Evolutionary conservation across 148 eudicot genomes (phyloP), one percentile per base, ranked within the genome.

Genomic region (Vaccinium darrowii): DNA sequence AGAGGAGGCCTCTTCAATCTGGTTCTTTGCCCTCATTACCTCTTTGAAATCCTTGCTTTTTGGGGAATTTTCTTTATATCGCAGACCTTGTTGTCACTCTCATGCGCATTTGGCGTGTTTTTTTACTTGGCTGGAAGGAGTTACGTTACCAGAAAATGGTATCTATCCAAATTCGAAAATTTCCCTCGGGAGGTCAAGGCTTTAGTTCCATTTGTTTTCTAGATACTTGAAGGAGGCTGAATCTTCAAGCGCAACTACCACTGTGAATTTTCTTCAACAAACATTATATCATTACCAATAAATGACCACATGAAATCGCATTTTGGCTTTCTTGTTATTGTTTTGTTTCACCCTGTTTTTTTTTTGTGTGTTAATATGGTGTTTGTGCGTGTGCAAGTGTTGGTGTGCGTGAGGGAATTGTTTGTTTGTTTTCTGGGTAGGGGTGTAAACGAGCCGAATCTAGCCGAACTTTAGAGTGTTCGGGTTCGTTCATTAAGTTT

Each of bases 11-110:
- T 90, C 60, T 90, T 90, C 84, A 16, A 51, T 80, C 84, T 88
- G 78, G 90, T 90, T 10, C 79, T 90, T n/a, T 90, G 91, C 75
- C 91, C 91, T 43, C 91, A 90, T 25, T 90, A 88, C 67, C 80
- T 88, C 18, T 90, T 88, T 25, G 91, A 90, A 53, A 88, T 90
- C 43, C 2, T 90, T 0, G 82, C n/a, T 3, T 90, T 90, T 80
- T 7, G 83, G 0, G 91, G 91, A 14, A 73, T 90, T 49, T 84
- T 77, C 33, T 84, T 73, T 50, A 80, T 88, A 63, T 86, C 88
- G 8, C 91, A 90, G 77, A 86, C 90, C 25, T 3, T 65, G 16
- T 49, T 78, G 39, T 16, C 88, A 39, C 49, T 86, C 27, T 88
- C 81, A 21, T 76, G n/a, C 27, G 76, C 67, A 5, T 15, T 83